A percentile compares a stretch with the other conserved stretches of the same genome.
phyloP scores from a whole-genome alignment of 1,284 basidiomycete species.

The Prillingera fragicola region DNA sequence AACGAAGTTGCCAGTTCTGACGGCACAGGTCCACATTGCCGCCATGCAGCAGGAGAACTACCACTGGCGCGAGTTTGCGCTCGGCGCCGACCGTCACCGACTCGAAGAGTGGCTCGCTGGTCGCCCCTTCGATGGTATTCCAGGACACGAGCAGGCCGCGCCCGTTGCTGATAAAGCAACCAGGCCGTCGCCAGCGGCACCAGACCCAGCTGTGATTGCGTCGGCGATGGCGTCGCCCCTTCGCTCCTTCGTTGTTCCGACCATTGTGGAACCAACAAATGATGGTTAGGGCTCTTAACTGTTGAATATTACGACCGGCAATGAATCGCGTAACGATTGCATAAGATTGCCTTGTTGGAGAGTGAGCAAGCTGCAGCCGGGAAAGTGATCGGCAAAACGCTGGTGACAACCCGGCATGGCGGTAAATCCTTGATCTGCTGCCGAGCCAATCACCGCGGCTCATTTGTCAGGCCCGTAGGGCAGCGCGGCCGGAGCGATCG shows the following conservation, averaged over 20 bases:
- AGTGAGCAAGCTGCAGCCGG: no score
- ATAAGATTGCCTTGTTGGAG: no score
- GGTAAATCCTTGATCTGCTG: no score
- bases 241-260: background rate
- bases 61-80: constrained; percentile 22
- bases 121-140: constrained; percentile 11
- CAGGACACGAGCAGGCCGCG: background rate
- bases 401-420: no score
- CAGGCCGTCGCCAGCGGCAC: background rate
- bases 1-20: background rate
- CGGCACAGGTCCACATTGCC: constrained; percentile 10
- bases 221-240: background rate
- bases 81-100: constrained; percentile 17
- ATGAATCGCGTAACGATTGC: no score
- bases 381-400: no score
- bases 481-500: no score
- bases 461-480: no score
- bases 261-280: background rate
- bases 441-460: no score
- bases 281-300: no score
- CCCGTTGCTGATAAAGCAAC: background rate
- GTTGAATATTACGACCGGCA: no score
- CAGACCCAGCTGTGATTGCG: background rate
- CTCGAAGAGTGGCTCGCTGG: constrained; percentile 13
- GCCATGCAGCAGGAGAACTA: constrained; percentile 20